A percentile compares a stretch with the other conserved stretches of the same genome.
These are phyloP conservation scores for Wickerhamomyces mucosus DNA, from an alignment of 805 yeast species.

Conservation along the genomic window DNA sequence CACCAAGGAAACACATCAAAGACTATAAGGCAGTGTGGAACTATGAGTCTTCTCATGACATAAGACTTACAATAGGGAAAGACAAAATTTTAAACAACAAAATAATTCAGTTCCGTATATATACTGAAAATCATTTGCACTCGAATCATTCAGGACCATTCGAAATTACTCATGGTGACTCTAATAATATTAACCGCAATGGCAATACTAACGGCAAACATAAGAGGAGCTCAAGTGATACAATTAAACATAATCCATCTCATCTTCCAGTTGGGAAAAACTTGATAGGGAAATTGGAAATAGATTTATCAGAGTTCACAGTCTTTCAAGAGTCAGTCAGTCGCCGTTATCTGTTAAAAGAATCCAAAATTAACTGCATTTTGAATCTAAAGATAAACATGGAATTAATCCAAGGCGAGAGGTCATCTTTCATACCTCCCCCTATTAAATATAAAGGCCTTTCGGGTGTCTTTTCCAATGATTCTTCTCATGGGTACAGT, in stretches of 20 bases:
- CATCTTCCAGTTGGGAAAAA: too few relatives aligned
- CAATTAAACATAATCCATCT: too few relatives aligned
- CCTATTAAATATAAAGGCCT: slow-evolving; percentile 38
- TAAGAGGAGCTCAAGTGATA: too few relatives aligned
- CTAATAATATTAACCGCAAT: too few relatives aligned
- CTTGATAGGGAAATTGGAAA: slow-evolving; percentile 59
- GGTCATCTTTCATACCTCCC: slow-evolving; percentile 32
- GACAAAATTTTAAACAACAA: slow-evolving; percentile 22
- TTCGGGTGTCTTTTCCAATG: slow-evolving; percentile 33
- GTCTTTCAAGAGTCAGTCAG: slow-evolving; percentile 34
- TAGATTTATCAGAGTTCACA: slow-evolving; percentile 69
- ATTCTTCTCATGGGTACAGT: too few relatives aligned
- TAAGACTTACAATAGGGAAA: slow-evolving; percentile 32
- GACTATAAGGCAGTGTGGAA: slow-evolving; percentile 47
- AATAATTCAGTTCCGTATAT: slow-evolving; percentile 34
- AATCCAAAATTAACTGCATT: slow-evolving; percentile 80
- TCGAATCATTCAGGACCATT: too few relatives aligned
- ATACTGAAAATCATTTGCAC: slow-evolving; percentile 13
- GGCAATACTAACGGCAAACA: too few relatives aligned
- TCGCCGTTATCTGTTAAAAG: slow-evolving; percentile 59
- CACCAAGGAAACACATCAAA: slow-evolving; percentile 33
- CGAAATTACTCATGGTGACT: too few relatives aligned
- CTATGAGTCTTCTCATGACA: slow-evolving; percentile 24
- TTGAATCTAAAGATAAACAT: slow-evolving; percentile 49
- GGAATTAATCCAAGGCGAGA: slow-evolving; percentile 33